Conservation (phyloP, 225 moss, liverwort and hornwort species). For the Rhytidiadelphus loreus region DNA sequence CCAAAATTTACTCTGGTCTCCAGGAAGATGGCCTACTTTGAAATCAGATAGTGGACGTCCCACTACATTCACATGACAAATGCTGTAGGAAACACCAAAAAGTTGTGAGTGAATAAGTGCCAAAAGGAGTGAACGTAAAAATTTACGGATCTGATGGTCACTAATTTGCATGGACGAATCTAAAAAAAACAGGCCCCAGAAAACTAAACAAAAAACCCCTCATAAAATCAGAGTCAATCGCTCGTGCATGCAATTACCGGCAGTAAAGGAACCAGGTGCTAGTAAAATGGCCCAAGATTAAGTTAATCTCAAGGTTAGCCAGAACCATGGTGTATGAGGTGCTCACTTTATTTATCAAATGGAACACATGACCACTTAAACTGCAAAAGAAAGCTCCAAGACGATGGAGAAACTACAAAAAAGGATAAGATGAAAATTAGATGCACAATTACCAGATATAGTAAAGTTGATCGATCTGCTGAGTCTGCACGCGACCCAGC, state of each 20-base stretch:
- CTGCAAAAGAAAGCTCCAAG: neutral
- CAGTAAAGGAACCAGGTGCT: neutral
- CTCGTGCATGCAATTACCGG: neutral
- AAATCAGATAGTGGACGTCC: slow-evolving; percentile 42
- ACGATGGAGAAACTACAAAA: neutral
- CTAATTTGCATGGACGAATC: neutral
- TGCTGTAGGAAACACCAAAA: slow-evolving; percentile 19
- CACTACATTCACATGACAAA: slow-evolving; percentile 52
- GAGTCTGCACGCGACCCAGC: slow-evolving; percentile 65
- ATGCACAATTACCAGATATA: slow-evolving; percentile 57
- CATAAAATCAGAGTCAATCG: neutral
- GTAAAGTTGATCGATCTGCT: slow-evolving; percentile 60
- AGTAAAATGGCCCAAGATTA: neutral
- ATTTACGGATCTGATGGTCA: neutral
- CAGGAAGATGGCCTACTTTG: slow-evolving; percentile 1
- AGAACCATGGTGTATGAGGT: neutral
- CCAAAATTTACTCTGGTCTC: slow-evolving; percentile 26
- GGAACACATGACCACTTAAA: neutral
- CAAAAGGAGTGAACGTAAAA: neutral
- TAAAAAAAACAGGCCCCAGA: neutral
- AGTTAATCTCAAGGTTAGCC: neutral
- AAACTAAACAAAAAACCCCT: neutral
- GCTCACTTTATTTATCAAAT: neutral
- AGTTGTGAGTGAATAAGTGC: neutral
- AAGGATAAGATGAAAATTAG: neutral